Conservation (phyloP, 2,329 filamentous ascomycete species). For the Botrytis pseudocinerea region DNA sequence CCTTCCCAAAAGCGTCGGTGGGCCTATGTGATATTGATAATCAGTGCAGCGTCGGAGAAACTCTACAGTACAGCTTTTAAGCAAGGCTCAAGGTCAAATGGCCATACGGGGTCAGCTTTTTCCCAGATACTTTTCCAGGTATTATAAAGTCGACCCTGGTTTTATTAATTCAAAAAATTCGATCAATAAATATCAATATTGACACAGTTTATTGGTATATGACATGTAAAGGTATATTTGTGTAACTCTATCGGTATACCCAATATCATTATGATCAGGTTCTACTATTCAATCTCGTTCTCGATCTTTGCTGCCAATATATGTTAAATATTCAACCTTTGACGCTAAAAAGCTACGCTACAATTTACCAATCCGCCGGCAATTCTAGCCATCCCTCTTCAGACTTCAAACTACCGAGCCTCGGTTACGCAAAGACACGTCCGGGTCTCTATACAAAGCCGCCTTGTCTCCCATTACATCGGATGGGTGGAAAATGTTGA, state of each 20-base stretch:
- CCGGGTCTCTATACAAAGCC: not conserved
- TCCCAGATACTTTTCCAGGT: not conserved
- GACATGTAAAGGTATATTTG: not conserved
- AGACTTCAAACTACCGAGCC: not conserved
- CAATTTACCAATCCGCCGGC: not conserved
- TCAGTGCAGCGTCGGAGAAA: not conserved
- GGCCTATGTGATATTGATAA: not conserved
- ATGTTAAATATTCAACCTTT: not conserved
- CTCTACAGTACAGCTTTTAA: not conserved
- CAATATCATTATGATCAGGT: not conserved
- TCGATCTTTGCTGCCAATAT: too few species aligned
- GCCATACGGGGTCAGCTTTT: not conserved
- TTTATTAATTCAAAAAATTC: not conserved
- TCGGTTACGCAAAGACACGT: not conserved
- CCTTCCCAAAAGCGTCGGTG: not conserved
- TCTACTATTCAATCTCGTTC: too few species aligned
- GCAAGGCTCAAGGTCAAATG: not conserved
- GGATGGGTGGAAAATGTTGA: conserved; percentile 41
- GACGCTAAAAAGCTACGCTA: not conserved
- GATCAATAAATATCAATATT: not conserved
- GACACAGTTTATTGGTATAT: not conserved
- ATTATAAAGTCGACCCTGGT: not conserved
- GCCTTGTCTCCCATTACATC: not conserved
- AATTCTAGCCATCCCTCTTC: not conserved
- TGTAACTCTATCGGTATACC: not conserved